Evolutionary conservation across 129 eudicot genomes (phyloP).

Genomic region (Saposhnikovia divaricata): DNA sequence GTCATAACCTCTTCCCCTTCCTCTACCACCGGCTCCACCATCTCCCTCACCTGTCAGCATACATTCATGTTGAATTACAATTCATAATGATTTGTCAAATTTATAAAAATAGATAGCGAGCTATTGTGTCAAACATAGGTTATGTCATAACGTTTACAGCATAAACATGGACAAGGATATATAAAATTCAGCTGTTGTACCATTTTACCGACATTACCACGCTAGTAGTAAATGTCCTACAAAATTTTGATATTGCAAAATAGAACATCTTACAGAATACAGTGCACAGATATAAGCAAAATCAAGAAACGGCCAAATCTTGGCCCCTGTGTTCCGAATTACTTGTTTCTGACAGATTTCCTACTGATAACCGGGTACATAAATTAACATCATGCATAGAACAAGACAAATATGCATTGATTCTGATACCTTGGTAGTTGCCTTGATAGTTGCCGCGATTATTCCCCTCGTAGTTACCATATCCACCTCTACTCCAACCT

Average conservation of each 20-base stretch:
- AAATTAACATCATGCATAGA: constrained; percentile 24
- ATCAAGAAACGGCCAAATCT: constrained; percentile 36
- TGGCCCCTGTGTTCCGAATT: constrained; percentile 49
- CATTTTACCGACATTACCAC: neutral
- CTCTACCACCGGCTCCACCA: constrained; percentile 2
- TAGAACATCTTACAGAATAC: neutral
- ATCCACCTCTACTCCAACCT: constrained; percentile 83
- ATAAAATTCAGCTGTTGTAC: neutral
- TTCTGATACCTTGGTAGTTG: constrained; percentile 31
- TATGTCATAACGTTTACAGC: neutral
- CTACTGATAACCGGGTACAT: neutral
- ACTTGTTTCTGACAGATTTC: constrained; percentile 41
- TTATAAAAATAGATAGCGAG: neutral
- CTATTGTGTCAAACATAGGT: neutral
- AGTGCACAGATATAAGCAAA: too few species aligned
- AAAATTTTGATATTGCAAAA: neutral
- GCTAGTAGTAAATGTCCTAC: neutral
- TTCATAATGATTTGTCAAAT: neutral
- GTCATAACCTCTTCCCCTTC: constrained; percentile 9
- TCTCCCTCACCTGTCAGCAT: neutral
- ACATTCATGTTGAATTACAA: neutral
- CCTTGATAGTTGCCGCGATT: neutral
- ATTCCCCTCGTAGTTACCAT: constrained; percentile 29
- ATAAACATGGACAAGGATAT: neutral
- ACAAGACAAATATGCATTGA: neutral